Conservation (phyloP, 306 rosid species). For the Ammopiptanthus mongolicus region DNA sequence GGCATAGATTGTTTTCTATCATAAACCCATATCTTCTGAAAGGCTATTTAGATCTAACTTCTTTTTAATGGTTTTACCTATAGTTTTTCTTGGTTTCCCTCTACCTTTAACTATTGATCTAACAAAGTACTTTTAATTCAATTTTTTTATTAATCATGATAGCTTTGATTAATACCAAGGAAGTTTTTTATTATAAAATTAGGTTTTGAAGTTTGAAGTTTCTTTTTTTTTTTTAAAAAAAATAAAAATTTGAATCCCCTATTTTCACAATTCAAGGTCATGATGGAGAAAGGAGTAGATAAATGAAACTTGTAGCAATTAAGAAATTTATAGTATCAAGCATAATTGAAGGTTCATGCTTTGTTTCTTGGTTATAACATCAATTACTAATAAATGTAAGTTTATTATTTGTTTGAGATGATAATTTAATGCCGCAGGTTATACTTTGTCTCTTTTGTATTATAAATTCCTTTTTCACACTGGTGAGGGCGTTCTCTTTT, state of each 20-base stretch:
- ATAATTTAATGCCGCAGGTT: conserved; percentile 48
- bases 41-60: no score
- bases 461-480: conserved; percentile 74
- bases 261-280: neutral
- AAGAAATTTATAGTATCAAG: neutral
- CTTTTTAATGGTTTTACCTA: no score
- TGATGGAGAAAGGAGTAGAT: conserved; percentile 5
- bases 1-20: no score
- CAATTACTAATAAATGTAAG: neutral
- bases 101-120: neutral
- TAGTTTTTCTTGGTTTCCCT: no score
- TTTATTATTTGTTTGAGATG: conserved; percentile 18
- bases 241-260: neutral
- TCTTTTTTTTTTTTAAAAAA: neutral
- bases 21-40: no score
- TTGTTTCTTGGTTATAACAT: neutral
- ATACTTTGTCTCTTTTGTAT: conserved; percentile 73
- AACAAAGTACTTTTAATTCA: neutral
- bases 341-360: neutral
- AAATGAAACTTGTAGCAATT: neutral
- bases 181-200: neutral
- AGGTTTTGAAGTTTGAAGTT: conserved; percentile 6
- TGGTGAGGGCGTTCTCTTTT: conserved; percentile 94
- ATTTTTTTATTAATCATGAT: neutral
- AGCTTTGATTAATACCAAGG: no score